Conservation (phyloP, 495 filamentous ascomycete genomes). For the Penicillium bovifimosum region DNA sequence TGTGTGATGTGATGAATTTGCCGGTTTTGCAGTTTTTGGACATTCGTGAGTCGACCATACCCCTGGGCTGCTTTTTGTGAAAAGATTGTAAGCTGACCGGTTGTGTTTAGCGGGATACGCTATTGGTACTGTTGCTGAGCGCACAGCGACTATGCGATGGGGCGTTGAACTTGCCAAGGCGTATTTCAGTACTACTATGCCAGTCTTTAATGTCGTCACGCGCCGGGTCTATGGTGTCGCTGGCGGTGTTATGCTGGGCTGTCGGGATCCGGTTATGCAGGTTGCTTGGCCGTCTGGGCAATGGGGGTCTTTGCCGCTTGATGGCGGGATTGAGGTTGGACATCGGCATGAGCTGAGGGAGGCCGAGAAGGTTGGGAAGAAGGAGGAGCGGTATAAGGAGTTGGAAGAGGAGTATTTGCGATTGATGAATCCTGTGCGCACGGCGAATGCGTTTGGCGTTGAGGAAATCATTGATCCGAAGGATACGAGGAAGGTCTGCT, state of each 20-base stretch:
- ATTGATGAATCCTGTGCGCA: constrained; percentile 59
- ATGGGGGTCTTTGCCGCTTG: constrained; percentile 55
- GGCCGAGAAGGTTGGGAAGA: constrained; percentile 44
- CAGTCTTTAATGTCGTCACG: constrained; percentile 55
- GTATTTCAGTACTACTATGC: constrained; percentile 54
- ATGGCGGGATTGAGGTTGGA: constrained; percentile 58
- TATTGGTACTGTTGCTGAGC: constrained; percentile 56
- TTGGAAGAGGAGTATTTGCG: constrained; percentile 53
- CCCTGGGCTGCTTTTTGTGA: neutral
- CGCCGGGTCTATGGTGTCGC: constrained; percentile 56
- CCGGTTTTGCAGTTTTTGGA: constrained; percentile 60
- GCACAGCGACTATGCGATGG: constrained; percentile 58
- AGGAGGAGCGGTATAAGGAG: constrained; percentile 46
- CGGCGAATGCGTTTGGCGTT: constrained; percentile 58
- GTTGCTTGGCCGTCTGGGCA: constrained; percentile 59
- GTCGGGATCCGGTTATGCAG: constrained; percentile 52
- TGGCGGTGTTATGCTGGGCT: constrained; percentile 57
- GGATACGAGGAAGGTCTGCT: constrained; percentile 48
- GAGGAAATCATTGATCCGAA: constrained; percentile 62
- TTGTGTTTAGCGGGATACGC: constrained; percentile 48
- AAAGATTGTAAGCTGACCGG: neutral
- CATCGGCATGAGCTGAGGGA: constrained; percentile 54
- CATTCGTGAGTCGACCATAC: constrained; percentile 35
- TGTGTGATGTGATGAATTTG: constrained; percentile 60
- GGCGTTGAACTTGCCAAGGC: constrained; percentile 53